Evolutionary conservation across 768 basidiomycete genomes (phyloP), one percentile per base, ranked within the genome.

Genomic region (Heimioporus sp.): DNA sequence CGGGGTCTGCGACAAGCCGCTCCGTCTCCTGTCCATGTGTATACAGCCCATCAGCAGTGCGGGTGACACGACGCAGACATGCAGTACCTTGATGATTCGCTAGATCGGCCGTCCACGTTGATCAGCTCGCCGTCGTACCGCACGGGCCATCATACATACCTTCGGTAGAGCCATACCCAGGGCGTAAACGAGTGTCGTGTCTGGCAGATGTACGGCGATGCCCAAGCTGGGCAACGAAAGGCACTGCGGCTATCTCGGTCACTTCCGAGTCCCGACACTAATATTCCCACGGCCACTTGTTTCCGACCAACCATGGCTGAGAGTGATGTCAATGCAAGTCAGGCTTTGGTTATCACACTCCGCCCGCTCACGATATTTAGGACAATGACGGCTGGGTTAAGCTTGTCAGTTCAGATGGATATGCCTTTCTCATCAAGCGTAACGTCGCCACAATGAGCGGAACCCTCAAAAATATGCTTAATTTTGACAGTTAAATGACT

Each of bases 1-100:
- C 95, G 17, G 96, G 94, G 74, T 99, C 97, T 39, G 92, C 86
- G 41, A 96, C 86, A 15, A 99, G 87, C 31, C 97, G 83, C 71
- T 98, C 95, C 32, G 97, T 99, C 80, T 98, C 97, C 96, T 98
- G 62, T 24, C 40, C 41, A 44, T 44, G 46, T 51, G 48, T 51
- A 45, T 44, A 52, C 46, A 43, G 55, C 21, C 24, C 24, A 49
- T 67, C 49, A 67, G 63, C 52, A 17, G 55, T 52, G 61, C 35
- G 49, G 52, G 43, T 44, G 31, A 36, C 52, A 56, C 62, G 59
- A 64, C 52, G 38, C 43, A 57, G 44, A 45, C 57, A 53, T 43
- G 46, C 35, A 35, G 12, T 55, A 78, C 78, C 78, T 79, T 79
- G 68, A 79, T 80, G 68, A 79, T 79, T 49, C 78, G 74, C 78